Evolutionary conservation across 495 filamentous ascomycete species (phyloP), one percentile per base, ranked within the genome.

Genomic region (Podospora anserina): DNA sequence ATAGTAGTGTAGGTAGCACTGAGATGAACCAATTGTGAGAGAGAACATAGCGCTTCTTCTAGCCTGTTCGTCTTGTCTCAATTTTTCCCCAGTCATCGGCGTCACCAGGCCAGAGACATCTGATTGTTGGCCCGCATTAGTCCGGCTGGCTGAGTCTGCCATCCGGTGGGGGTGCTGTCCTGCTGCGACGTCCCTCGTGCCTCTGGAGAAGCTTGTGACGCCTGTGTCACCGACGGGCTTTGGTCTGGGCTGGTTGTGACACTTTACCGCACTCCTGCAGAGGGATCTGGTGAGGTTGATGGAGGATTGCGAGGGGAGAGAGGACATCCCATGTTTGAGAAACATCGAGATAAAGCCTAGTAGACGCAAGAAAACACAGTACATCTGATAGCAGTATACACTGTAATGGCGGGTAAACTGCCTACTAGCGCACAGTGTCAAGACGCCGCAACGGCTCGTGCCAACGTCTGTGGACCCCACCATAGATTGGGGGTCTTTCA

Each of bases 221-320:
- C 55, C 55, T 58, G 55, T 58, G 55, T 20, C 55, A 58, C 55
- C 55, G 55, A 58, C 55, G 39, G 55, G 55, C 55, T 23, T 23
- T 23, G 23, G 23, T 23, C 55, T 19, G 55, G 3, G 1, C 23
- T 58, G 55, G 6, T 20, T 58, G 55, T 58, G n/a, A 20, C 23
- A 26, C 55, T 58, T 26, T 5, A 58, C 55, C 55, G 5, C 55
- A 58, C 55, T 26, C 55, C 55, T 58, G 55, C 55, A 58, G 55
- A 58, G 55, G 55, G 55, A 58, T 58, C 55, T 20, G 55, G 55
- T 58, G 20, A 16, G 15, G 54, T 57, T 57, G 16, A 39, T 39
- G 5, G 34, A 39, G 34, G 34, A 39, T 39, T 39, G 34, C 34
- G 34, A 39, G 34, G 34, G 34, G 34, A 49, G 39, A 49, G 6